These are phyloP conservation scores for Ustilago shanxiensis DNA, from an alignment of 1,284 basidiomycete genomes.

Conservation along the genomic window DNA sequence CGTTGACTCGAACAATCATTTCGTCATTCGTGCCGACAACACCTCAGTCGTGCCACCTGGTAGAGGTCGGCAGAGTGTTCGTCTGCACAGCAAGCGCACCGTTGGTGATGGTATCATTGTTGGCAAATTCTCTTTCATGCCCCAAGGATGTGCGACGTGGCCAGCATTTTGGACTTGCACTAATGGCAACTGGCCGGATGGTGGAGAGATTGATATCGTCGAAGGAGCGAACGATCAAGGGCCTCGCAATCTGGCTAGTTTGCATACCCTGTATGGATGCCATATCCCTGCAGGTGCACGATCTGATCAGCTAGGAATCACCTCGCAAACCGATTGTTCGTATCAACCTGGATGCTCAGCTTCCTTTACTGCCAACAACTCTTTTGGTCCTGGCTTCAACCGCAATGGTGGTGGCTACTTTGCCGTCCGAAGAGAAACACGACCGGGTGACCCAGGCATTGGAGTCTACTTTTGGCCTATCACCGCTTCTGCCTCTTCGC, in stretches of 20 bases:
- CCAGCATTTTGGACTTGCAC: conserved; percentile 65
- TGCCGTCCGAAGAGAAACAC: conserved; percentile 55
- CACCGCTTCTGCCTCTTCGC: conserved; percentile 7
- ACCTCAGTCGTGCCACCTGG: conserved; percentile 20
- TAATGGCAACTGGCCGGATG: conserved; percentile 46
- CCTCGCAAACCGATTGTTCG: conserved; percentile 40
- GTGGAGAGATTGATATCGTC: conserved; percentile 62
- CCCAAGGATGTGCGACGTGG: conserved; percentile 60
- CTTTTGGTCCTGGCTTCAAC: conserved; percentile 55
- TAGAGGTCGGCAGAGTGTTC: conserved; percentile 38
- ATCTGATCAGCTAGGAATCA: conserved; percentile 36
- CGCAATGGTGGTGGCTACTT: conserved; percentile 59
- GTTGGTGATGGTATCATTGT: conserved; percentile 55
- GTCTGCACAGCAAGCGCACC: conserved; percentile 46
- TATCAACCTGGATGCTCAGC: conserved; percentile 61
- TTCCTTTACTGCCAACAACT: conserved; percentile 29
- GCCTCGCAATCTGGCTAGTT: conserved; percentile 47
- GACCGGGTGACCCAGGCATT: conserved; percentile 47
- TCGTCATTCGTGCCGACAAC: conserved; percentile 56
- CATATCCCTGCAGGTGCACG: conserved; percentile 27
- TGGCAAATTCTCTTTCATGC: conserved; percentile 46
- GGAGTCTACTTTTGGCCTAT: conserved; percentile 60
- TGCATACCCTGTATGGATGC: conserved; percentile 54
- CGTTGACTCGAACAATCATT: conserved; percentile 37
- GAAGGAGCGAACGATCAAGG: conserved; percentile 61